Evolutionary conservation across 1,284 basidiomycete genomes (phyloP), one percentile per base, ranked within the genome.

Genomic region (Marasmius fiardii): DNA sequence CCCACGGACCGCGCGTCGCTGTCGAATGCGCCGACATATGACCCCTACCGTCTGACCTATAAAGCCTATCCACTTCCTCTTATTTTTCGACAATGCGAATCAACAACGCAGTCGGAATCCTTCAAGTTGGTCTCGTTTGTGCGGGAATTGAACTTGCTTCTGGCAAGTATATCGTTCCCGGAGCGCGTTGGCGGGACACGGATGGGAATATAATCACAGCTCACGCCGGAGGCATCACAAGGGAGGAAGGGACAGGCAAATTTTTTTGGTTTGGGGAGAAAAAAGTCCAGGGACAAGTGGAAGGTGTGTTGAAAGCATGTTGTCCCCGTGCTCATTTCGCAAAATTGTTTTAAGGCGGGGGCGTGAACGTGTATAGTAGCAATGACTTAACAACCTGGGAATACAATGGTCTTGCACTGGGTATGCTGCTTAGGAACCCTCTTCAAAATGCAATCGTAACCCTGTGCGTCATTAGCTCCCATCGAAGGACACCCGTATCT

Each of bases 181-280:
- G 62, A 10, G 62, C 59, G 11, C 44, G 54, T n/a, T 64, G 63
- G 63, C 54, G 53, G 26, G 63, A 64, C 51, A 64, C 63, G 7
- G 57, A 58, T 21, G 63, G 61, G 5, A 59, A 58, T 21, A 43
- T 63, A 28, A 59, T 64, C 34, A 51, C 56, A 34, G 58, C 57
- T 20, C 63, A 63, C 41, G 63, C 57, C 4, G 63, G 63, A 23
- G 55, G 52, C 2, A 59, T 64, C 34, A 54, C 60, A 16, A 51
- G 58, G 45, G 41, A 52, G 21, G 57, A 61, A 18, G 60, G 49
- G 12, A 49, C 47, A 31, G 47, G 47, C 6, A 60, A 52, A 8
- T 64, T 59, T 48, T 64, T 60, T 43, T 63, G 63, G 63, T 61
- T 63, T 50, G 60, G 61, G 39, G 37, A 54, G 24, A 50, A 26